Base-by-base conservation (phyloP, 2,329 filamentous ascomycete genomes). In the Mollisiaceae sp. region DNA sequence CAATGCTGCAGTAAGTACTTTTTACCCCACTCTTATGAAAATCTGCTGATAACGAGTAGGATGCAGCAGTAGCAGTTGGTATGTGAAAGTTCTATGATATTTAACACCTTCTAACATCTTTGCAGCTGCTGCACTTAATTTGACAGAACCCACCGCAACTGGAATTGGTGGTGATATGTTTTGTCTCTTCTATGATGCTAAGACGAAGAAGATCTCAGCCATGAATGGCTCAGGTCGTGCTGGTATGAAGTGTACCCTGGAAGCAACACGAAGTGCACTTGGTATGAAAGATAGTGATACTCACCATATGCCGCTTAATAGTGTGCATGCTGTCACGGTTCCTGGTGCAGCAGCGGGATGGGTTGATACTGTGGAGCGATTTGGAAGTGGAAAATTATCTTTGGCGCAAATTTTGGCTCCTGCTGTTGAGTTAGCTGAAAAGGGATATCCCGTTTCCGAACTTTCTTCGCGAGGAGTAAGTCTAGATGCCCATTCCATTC, bases 161-260 rank as follows among this genome's bases (percentile, higher is more conserved):
- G 95, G 95, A 47, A 97, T 99, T 66, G 95, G 95, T 64, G 95
- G 95, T 68, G 95, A 99, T 79, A 93, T 97, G 89, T 99, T 98
- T 80, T 94, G 94, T 78, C 86, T 98, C 41, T 97, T 88, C 83
- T 98, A 94, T 81, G 87, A 96, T 76, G 92, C 93, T 50, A 86
- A 90, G 72, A 92, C 89, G 0, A 91, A 91, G 75, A 91, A 91
- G 69, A 90, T 98, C 9, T 90, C 89, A 62, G 92, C 93, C 11
- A 82, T 98, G 78, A 99, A 99, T 78, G 95, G 94, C 22, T 97
- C 94, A 1, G 95, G 95, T n/a, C 89, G 95, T 35, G 87, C 93
- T 3, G 89, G 91, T 4, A 83, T 80, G 60, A 87, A 89, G 43
- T 88, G 81, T 68, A 91, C 89, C 0, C 82, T 96, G 0, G 89